phyloP scores from a whole-genome alignment of 2,329 filamentous ascomycete genomes.

The Nannizzia gypsea region DNA sequence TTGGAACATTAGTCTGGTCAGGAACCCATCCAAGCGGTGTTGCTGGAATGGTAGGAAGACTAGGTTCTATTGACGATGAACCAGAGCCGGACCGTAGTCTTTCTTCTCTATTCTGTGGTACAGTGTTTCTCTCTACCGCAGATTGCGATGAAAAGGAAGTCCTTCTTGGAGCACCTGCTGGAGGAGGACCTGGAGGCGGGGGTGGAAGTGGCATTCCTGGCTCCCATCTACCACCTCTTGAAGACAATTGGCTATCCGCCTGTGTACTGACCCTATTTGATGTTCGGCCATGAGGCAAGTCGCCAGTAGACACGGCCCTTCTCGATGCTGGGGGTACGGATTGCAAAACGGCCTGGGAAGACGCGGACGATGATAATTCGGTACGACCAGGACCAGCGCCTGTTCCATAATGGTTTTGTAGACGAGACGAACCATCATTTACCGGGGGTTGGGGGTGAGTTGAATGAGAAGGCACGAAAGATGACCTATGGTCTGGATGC shows the following conservation, averaged over 20 bases:
- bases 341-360: not conserved
- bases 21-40: constrained; percentile 34
- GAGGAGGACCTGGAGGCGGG: constrained; percentile 37
- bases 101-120: not conserved
- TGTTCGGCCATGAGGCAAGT: constrained; percentile 27
- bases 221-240: constrained; percentile 27
- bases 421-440: not conserved
- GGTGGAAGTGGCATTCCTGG: constrained; percentile 38
- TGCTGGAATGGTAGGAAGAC: constrained; percentile 4
- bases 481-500: not conserved
- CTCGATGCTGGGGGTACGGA: constrained; percentile 28
- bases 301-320: constrained; percentile 36
- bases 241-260: constrained; percentile 17
- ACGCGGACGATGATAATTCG: not conserved
- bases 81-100: not conserved
- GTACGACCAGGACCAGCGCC: not conserved
- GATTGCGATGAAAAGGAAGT: not conserved
- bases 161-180: constrained; percentile 15
- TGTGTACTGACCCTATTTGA: constrained; percentile 25
- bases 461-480: not conserved
- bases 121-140: not conserved
- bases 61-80: constrained; percentile 1
- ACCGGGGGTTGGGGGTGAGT: not conserved
- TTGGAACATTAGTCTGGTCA: constrained; percentile 11
- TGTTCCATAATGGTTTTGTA: not conserved